A percentile compares a stretch with the other conserved stretches of the same genome.
These are phyloP conservation scores for Pseudocercospora macadamiae DNA, from an alignment of 2,329 filamentous ascomycete species.

Conservation along the genomic window DNA sequence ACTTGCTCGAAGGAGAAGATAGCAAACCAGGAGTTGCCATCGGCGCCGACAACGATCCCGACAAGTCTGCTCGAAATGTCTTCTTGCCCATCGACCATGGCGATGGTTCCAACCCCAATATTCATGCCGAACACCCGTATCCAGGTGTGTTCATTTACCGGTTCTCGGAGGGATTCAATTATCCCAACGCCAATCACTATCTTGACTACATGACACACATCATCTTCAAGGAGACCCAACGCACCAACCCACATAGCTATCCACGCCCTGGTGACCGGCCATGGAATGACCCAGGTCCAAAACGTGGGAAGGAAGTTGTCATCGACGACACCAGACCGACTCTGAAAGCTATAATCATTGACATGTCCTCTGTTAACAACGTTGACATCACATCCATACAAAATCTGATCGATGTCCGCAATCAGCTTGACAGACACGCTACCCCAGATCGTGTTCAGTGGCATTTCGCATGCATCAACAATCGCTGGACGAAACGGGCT, in stretches of 20 bases:
- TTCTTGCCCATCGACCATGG: conserved; percentile 84
- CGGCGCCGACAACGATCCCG: conserved; percentile 43
- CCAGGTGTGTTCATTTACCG: conserved; percentile 96
- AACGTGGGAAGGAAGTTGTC: conserved; percentile 54
- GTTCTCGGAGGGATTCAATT: conserved; percentile 93
- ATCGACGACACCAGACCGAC: conserved; percentile 61
- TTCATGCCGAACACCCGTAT: conserved; percentile 78
- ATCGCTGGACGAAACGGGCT: conserved; percentile 91
- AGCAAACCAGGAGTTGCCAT: conserved; percentile 38
- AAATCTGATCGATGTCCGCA: conserved; percentile 89
- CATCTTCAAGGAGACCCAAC: conserved; percentile 66
- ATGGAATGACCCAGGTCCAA: conserved; percentile 90
- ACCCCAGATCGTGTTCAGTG: conserved; percentile 83
- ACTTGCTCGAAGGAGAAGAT: conserved; percentile 66
- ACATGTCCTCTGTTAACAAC: conserved; percentile 92
- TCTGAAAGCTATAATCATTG: conserved; percentile 86
- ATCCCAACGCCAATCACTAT: conserved; percentile 88
- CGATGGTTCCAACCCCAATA: conserved; percentile 87
- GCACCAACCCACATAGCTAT: conserved; percentile 72
- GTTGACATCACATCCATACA: conserved; percentile 93
- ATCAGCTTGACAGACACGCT: conserved; percentile 86
- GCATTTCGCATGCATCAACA: conserved; percentile 94
- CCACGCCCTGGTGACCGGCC: conserved; percentile 69
- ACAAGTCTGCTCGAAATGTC: conserved; percentile 68
- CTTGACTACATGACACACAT: conserved; percentile 66